phyloP scores from a whole-genome alignment of 331 rosid species.

The Quercus lobata region DNA sequence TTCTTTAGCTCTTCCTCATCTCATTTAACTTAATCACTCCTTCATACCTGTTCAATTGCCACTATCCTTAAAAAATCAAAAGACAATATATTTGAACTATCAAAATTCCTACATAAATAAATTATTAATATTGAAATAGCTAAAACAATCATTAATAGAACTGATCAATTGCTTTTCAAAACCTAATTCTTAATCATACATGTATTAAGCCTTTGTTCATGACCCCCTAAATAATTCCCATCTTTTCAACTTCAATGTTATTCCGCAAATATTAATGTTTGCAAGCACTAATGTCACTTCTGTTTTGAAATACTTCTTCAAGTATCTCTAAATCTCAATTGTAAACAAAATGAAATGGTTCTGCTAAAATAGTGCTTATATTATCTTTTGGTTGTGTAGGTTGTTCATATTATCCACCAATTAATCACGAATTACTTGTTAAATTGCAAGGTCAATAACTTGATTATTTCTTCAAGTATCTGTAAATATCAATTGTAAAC shows the following conservation, averaged over 20 bases:
- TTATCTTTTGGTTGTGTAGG: not conserved
- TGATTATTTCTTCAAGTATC: not conserved
- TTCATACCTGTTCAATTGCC: no score
- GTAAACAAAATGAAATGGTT: not conserved
- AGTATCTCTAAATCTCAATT: constrained; percentile 36
- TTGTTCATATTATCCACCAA: constrained; percentile 11
- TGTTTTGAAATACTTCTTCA: constrained; percentile 83
- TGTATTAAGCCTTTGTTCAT: constrained; percentile 87
- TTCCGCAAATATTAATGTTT: constrained; percentile 83
- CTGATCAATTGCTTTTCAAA: not conserved
- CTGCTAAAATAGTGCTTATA: constrained; percentile 14
- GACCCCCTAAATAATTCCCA: constrained; percentile 99
- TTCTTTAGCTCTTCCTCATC: no score
- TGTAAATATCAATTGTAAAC: no score
- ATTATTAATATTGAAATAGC: no score
- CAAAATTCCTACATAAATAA: no score
- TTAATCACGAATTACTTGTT: constrained; percentile 75
- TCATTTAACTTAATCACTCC: no score
- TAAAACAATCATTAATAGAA: no score
- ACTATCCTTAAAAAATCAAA: no score
- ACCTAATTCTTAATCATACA: constrained; percentile 11
- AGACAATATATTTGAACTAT: no score
- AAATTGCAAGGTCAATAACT: constrained; percentile 84
- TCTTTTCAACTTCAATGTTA: constrained; percentile 95
- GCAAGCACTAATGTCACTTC: constrained; percentile 55